phyloP scores from a whole-genome alignment of 2,329 filamentous ascomycete species.

The Basipetospora chlamydospora region DNA sequence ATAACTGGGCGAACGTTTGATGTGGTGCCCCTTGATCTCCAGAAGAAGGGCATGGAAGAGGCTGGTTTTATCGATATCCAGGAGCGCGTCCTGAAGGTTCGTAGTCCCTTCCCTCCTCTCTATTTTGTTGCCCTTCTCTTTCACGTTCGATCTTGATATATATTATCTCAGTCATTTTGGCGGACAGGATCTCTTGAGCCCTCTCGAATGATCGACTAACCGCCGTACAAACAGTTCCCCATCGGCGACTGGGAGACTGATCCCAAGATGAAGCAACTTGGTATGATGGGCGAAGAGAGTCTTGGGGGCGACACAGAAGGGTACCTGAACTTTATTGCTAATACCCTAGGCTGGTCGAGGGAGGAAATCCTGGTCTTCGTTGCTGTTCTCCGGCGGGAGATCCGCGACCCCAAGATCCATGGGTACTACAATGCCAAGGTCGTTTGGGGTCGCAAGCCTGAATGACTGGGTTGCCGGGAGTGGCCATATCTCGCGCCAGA shows the following conservation, averaged over 20 bases:
- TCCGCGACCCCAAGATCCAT: conserved; percentile 12
- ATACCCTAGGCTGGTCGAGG: conserved; percentile 17
- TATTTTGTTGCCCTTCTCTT: too few relatives aligned
- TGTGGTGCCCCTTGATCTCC: conserved; percentile 9
- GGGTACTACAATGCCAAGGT: conserved; percentile 13
- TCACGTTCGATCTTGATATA: neutral
- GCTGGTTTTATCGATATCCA: conserved; percentile 26
- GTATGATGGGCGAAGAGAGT: conserved; percentile 14
- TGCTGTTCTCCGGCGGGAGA: conserved; percentile 16
- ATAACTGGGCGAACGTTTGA: conserved; percentile 15
- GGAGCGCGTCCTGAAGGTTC: conserved; percentile 26
- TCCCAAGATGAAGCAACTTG: conserved; percentile 27
- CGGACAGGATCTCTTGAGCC: too few relatives aligned
- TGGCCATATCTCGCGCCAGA: too few relatives aligned
- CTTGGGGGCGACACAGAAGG: conserved; percentile 12
- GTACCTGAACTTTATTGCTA: conserved; percentile 10
- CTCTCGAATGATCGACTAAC: too few relatives aligned
- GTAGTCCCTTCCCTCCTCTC: neutral
- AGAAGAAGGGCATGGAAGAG: conserved; percentile 12
- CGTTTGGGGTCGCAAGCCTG: conserved; percentile 15
- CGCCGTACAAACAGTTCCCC: too few relatives aligned
- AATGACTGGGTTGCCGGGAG: too few relatives aligned
- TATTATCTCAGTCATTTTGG: neutral
- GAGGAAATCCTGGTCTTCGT: conserved; percentile 18
- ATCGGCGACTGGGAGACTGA: conserved; percentile 31